Percentiles rank a stretch among this genome's conserved stretches.
These are phyloP conservation scores for Fusarium neocosmosporiellum DNA, from an alignment of 2,329 filamentous ascomycete species.

Conservation along the genomic window DNA sequence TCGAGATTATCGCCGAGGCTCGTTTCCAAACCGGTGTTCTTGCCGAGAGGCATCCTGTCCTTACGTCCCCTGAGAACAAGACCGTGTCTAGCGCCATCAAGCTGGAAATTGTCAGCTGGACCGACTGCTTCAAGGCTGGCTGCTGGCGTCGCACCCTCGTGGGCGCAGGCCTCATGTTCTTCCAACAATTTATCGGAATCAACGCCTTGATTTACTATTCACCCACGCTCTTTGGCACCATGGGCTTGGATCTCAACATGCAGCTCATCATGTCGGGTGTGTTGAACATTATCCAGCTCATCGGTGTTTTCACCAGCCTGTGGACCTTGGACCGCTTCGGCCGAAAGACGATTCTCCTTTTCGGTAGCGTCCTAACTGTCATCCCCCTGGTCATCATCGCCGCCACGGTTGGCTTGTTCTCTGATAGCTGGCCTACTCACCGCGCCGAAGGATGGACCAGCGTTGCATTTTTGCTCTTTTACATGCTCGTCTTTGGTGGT, in stretches of 20 bases:
- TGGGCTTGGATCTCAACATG: slow-evolving; percentile 58
- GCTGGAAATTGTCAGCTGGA: slow-evolving; percentile 3
- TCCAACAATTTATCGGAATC: slow-evolving; percentile 19
- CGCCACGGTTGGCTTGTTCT: neutral
- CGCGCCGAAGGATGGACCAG: slow-evolving; percentile 41
- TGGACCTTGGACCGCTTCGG: slow-evolving; percentile 52
- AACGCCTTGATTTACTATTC: slow-evolving; percentile 58
- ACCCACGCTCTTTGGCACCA: slow-evolving; percentile 65
- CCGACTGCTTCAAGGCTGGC: slow-evolving; percentile 6
- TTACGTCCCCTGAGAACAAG: neutral
- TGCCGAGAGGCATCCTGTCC: neutral
- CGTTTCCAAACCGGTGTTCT: neutral
- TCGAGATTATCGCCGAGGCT: slow-evolving; percentile 11
- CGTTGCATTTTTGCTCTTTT: slow-evolving; percentile 55
- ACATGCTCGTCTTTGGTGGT: slow-evolving; percentile 69
- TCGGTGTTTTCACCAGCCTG: slow-evolving; percentile 56
- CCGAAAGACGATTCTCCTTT: slow-evolving; percentile 39
- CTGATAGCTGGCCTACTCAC: slow-evolving; percentile 38
- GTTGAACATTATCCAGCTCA: slow-evolving; percentile 43
- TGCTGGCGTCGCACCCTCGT: slow-evolving; percentile 13
- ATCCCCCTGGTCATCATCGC: neutral
- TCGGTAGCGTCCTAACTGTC: neutral
- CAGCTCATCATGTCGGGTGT: slow-evolving; percentile 47
- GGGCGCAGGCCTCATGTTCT: slow-evolving; percentile 13
- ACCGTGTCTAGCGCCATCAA: neutral